These are phyloP conservation scores for Albatrellus ellisii DNA, from an alignment of 768 basidiomycete species.

Conservation along the genomic window DNA sequence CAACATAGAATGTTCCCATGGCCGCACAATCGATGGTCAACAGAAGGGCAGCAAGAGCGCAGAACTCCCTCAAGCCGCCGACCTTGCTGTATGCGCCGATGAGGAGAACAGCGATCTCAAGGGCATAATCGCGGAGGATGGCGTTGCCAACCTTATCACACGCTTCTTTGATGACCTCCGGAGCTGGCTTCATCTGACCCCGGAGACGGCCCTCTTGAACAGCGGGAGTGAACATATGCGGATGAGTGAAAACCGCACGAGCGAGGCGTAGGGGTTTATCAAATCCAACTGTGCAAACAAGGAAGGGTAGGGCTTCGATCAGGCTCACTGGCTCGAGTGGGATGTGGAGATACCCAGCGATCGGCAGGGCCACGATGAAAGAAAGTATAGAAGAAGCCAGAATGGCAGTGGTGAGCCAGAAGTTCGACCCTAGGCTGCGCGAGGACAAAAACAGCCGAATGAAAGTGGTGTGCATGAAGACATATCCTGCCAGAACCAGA, in stretches of 20 bases:
- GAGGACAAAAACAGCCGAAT: constrained; percentile 83
- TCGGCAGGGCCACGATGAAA: constrained; percentile 72
- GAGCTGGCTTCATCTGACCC: constrained; percentile 56
- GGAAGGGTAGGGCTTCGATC: constrained; percentile 92
- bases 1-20: constrained; percentile 82
- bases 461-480: constrained; percentile 94
- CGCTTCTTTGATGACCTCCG: constrained; percentile 75
- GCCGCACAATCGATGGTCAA: constrained; percentile 79
- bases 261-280: constrained; percentile 94
- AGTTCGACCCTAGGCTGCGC: constrained; percentile 67
- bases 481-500: constrained; percentile 84
- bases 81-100: constrained; percentile 83
- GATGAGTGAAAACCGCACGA: constrained; percentile 78
- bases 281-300: constrained; percentile 96
- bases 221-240: constrained; percentile 28
- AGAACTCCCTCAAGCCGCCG: constrained; percentile 85
- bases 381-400: constrained; percentile 71
- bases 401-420: constrained; percentile 66
- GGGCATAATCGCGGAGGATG: constrained; percentile 85
- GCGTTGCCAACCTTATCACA: constrained; percentile 65
- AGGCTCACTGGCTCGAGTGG: constrained; percentile 87
- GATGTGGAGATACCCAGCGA: constrained; percentile 65
- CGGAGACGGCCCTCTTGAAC: constrained; percentile 19
- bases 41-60: constrained; percentile 84
- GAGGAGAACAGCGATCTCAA: constrained; percentile 83